Evolutionary conservation across 1,284 basidiomycete species (phyloP).

Genomic region (Trametes hirsuta): DNA sequence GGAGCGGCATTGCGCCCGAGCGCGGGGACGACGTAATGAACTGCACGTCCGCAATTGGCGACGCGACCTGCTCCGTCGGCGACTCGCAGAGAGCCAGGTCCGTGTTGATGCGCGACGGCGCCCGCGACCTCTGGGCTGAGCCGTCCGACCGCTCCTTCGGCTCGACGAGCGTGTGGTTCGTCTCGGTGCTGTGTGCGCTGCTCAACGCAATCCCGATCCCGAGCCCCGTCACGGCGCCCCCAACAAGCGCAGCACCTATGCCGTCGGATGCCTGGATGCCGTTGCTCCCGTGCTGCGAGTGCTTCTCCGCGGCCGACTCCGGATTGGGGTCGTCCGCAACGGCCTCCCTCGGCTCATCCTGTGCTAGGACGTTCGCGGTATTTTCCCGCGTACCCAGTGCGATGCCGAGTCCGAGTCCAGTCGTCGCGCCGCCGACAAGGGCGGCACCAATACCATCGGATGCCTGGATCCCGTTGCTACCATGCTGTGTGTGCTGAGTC

Average conservation of each 20-base stretch:
- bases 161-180: too few species aligned
- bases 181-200: too few species aligned
- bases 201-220: too few species aligned
- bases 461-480: slow-evolving; percentile 20
- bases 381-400: slow-evolving; percentile 19
- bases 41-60: slow-evolving; percentile 31
- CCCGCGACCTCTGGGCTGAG: neutral
- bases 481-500: slow-evolving; percentile 11
- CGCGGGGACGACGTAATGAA: slow-evolving; percentile 45
- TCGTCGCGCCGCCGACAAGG: slow-evolving; percentile 27
- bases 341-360: neutral
- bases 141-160: too few species aligned
- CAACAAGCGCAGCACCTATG: too few species aligned
- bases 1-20: slow-evolving; percentile 34
- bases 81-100: slow-evolving; percentile 21
- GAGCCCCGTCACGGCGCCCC: too few species aligned
- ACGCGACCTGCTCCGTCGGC: slow-evolving; percentile 18
- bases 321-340: neutral
- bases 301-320: neutral
- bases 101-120: slow-evolving; percentile 10
- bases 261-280: too few species aligned
- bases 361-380: neutral
- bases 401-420: slow-evolving; percentile 30
- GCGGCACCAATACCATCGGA: slow-evolving; percentile 32
- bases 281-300: neutral